Base-by-base conservation (phyloP, 768 basidiomycete genomes). In the Boletus rubescentipes region DNA sequence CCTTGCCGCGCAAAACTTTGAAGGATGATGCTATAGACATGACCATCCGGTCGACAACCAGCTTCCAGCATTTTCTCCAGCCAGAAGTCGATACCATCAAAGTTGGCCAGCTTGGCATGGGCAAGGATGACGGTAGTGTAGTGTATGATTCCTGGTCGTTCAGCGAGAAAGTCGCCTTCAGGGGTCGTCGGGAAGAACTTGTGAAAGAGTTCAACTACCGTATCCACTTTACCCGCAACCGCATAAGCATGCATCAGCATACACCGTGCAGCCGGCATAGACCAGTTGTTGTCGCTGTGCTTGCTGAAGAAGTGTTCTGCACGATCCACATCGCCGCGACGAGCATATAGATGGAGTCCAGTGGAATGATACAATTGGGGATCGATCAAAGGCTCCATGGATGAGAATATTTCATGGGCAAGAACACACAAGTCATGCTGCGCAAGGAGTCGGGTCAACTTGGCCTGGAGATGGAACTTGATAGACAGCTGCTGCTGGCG, bases 1-100 rank as follows among this genome's bases (percentile, higher is more conserved):
- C 81, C 82, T 12, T 74, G 73, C 36, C 69, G 66, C 11, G 83
- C 79, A 58, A 87, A 82, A 47, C 76, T 73, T 49, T 81, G 72
- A 36, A 93, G 72, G 53, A 92, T 74, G 56, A 79, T 78, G 55
- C 79, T 83, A 64, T 79, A 90, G 34, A 86, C 70, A 52, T 80
- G 70, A 35, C 71, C 63, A 63, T 87, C 81, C 2, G 89, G 86
- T 18, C 64, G 61, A 51, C 80, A 60, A 12, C 81, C 81, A 21
- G 74, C 75, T 14, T 73, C 62, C 21, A 73, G 56, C 78, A 89
- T 79, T 43, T 67, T 72, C 42, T 72, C 67, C 53, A 91, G 61
- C 86, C 86, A 87, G 2, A 53, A 38, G 55, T 78, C 76, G 60
- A 87, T 73, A 14, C 78, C 79, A 30, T 71, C 65, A 38, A 75